These are phyloP conservation scores for Malus domestica DNA, from an alignment of 306 rosid genomes.

Conservation along the genomic window ASM211411v1 NC_041799.1:27175001-27175500, in stretches of 20 bases:
- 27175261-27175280: background rate
- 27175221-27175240: conserved; percentile 55
- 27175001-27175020: conserved; percentile 38
- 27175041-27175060: conserved; percentile 31
- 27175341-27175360: background rate
- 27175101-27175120: conserved; percentile 31
- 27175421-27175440: background rate
- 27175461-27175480: background rate
- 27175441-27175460: background rate
- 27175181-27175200: conserved; percentile 36
- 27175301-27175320: background rate
- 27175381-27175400: background rate
- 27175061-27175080: conserved; percentile 26
- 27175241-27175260: conserved; percentile 37
- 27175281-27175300: background rate
- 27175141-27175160: conserved; percentile 17
- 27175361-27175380: background rate
- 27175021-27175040: conserved; percentile 30
- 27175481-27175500: background rate
- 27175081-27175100: conserved; percentile 18
- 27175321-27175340: background rate
- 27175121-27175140: conserved; percentile 18
- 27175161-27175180: conserved; percentile 32
- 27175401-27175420: background rate
- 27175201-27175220: conserved; percentile 67